phyloP scores from a whole-genome alignment of 2,329 filamentous ascomycete species.

The Neoarthrinium moseri region DNA sequence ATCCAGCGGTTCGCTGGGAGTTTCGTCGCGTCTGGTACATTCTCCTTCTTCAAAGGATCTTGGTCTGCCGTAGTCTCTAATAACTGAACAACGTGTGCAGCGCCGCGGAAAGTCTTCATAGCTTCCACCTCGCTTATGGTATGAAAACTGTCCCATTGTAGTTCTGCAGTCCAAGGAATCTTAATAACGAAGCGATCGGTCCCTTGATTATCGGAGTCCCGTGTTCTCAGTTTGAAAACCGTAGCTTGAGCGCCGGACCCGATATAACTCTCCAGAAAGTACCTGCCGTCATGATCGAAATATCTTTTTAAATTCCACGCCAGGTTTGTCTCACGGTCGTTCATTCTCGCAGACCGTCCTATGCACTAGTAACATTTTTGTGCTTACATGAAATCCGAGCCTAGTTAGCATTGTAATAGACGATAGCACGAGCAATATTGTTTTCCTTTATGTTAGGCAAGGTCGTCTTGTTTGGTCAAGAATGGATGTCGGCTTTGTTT shows the following conservation, averaged over 20 bases:
- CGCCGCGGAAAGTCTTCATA: not conserved
- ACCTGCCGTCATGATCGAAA: constrained; percentile 1
- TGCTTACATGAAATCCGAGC: too few relatives aligned
- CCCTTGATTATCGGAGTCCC: too few relatives aligned
- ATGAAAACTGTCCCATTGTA: not conserved
- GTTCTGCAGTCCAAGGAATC: not conserved
- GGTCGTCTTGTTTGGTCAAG: too few relatives aligned
- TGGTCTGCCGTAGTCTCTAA: not conserved
- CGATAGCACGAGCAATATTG: too few relatives aligned
- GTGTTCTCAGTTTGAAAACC: not conserved
- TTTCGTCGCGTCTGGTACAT: not conserved
- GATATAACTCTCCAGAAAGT: constrained; percentile 1
- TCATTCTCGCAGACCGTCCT: too few relatives aligned
- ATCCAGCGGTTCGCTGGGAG: not conserved
- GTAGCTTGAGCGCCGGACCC: not conserved
- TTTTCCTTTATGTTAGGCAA: too few relatives aligned
- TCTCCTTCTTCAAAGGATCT: not conserved
- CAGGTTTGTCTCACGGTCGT: not conserved
- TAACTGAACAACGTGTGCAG: not conserved
- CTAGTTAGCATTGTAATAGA: too few relatives aligned
- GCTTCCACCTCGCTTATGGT: not conserved
- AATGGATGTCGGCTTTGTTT: too few relatives aligned
- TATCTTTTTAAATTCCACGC: not conserved
- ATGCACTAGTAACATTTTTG: too few relatives aligned
- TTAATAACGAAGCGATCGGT: not conserved